Evolutionary conservation across 352 stramenopile species (phyloP).

Genomic region (Globisporangium nodosum): DNA sequence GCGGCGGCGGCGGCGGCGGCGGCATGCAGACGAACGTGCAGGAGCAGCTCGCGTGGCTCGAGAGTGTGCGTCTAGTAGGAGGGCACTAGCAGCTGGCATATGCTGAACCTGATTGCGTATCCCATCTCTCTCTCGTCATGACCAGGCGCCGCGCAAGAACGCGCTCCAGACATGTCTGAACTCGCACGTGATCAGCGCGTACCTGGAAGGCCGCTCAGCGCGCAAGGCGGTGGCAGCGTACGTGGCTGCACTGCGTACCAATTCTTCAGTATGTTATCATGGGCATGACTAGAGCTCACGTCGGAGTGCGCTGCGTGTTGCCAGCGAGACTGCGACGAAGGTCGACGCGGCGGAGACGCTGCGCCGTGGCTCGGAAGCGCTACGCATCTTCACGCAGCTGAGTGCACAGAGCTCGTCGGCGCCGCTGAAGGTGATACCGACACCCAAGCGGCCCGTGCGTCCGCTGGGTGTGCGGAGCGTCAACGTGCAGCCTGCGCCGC

Average conservation of each 20-base stretch:
- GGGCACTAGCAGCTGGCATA: not conserved
- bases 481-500: not conserved
- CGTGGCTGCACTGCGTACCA: not conserved
- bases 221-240: constrained; percentile 32
- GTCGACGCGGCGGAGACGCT: constrained; percentile 23
- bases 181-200: constrained; percentile 68
- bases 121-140: not conserved
- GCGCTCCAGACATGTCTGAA: constrained; percentile 71
- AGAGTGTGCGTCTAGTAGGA: constrained; percentile 25
- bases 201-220: constrained; percentile 49
- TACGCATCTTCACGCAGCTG: constrained; percentile 15
- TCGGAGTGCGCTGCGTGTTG: constrained; percentile 5
- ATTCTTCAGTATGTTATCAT: too few species aligned
- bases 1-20: not conserved
- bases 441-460: constrained; percentile 9
- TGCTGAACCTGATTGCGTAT: not conserved
- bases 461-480: constrained; percentile 1
- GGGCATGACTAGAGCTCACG: not conserved
- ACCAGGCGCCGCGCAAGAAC: constrained; percentile 27
- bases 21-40: constrained; percentile 34
- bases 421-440: constrained; percentile 38
- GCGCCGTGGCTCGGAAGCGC: constrained; percentile 31
- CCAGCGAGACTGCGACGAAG: not conserved
- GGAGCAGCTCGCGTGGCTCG: constrained; percentile 59
- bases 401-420: constrained; percentile 3